Conservation (phyloP, 345 rosid genomes). For the Linum lewisii region DNA sequence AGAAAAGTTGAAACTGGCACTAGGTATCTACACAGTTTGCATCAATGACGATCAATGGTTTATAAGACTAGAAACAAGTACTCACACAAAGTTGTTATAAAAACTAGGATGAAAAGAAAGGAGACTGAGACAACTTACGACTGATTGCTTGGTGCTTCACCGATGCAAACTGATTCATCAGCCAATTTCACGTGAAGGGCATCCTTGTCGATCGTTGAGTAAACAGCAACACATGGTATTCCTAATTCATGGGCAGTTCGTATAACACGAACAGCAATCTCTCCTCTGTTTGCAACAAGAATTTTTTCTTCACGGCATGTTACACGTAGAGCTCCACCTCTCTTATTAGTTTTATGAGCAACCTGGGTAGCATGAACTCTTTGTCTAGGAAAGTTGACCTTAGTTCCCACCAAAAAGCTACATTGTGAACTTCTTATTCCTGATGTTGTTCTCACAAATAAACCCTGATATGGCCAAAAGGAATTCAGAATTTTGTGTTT, state of each 20-base stretch:
- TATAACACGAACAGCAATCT: slow-evolving; percentile 91
- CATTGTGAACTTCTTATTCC: slow-evolving; percentile 55
- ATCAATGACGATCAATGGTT: neutral
- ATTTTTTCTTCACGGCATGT: slow-evolving; percentile 68
- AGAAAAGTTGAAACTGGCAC: neutral
- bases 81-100: too few species aligned
- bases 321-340: slow-evolving; percentile 46
- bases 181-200: slow-evolving; percentile 95
- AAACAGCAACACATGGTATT: slow-evolving; percentile 95
- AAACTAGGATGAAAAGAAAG: neutral
- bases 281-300: slow-evolving; percentile 91
- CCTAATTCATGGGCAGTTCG: slow-evolving; percentile 97
- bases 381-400: slow-evolving; percentile 45
- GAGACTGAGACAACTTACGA: slow-evolving; percentile 45
- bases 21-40: neutral
- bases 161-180: slow-evolving; percentile 93
- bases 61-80: neutral
- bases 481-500: neutral
- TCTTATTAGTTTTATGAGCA: slow-evolving; percentile 25
- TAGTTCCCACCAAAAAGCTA: slow-evolving; percentile 44
- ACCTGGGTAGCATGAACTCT: slow-evolving; percentile 26
- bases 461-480: slow-evolving; percentile 28
- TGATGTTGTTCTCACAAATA: slow-evolving; percentile 33
- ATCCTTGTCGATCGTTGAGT: slow-evolving; percentile 90
- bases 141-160: slow-evolving; percentile 98